Base-by-base conservation (phyloP, 176 grass and related monocot genomes). In the Hsuehochloa calcarea region DNA sequence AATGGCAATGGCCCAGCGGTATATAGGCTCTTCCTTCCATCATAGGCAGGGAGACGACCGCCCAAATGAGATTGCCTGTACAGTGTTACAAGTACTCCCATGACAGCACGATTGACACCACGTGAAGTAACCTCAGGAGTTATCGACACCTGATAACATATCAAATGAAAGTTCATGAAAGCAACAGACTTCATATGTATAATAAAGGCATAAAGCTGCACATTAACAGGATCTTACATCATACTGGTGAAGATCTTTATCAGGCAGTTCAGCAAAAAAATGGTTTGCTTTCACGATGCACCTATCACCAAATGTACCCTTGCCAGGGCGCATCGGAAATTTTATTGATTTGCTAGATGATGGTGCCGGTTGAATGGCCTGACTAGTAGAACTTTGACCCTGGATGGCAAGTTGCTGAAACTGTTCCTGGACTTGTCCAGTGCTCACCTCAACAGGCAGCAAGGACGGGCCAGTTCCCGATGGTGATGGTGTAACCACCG, bases 231-330 rank as follows among this genome's bases (percentile, higher is more conserved):
- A 31, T n/a, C 84, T 89, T 88, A 93, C 91, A 82, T 93, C 91
- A 85, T 93, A 93, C 66, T 93, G 91, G 50, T 93, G 91, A 85
- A 93, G 91, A 78, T 93, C 91, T 81, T 93, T 93, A 83, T 90
- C 82, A 75, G 91, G 91, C n/a, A 90, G 62, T 69, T 85, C 91
- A 37, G 88, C 85, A 79, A 90, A 93, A 82, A 93, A 93, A 93
- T 93, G 91, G 39, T 93, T 93, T 26, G 91, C 88, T 86, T 93
- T 93, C 46, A 93, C 91, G 10, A 93, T 79, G 78, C 91, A 93
- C 80, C 73, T 83, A 31, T 88, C 85, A 34, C 88, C 91, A 74
- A 44, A 85, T 54, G 87, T 93, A 67, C 91, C 91, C 75, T 88
- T 93, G 80, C 91, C 88, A 64, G 91, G 91, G 38, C 91, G 88